Evolutionary conservation across 2,329 filamentous ascomycete genomes (phyloP).

Genomic region (Colletotrichum sp.): DNA sequence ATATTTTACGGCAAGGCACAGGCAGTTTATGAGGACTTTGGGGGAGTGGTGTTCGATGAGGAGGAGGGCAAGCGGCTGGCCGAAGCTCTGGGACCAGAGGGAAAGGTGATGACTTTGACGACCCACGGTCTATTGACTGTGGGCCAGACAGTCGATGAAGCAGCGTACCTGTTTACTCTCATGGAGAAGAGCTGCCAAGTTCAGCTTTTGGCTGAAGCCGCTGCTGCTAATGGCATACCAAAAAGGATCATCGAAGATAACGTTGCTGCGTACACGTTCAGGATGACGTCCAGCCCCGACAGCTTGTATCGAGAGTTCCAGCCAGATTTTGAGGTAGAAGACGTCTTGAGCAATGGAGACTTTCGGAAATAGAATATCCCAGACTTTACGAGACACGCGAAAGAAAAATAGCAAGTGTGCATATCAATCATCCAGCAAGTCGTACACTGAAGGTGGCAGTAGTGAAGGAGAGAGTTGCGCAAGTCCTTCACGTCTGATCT

Average conservation of each 20-base stretch:
- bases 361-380: conserved; percentile 6
- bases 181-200: conserved; percentile 70
- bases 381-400: not conserved
- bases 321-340: conserved; percentile 22
- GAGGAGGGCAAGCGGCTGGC: conserved; percentile 30
- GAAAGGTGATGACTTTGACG: conserved; percentile 43
- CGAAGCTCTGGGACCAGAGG: not conserved
- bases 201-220: conserved; percentile 63
- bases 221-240: conserved; percentile 25
- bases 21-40: conserved; percentile 1
- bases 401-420: accelerated
- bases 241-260: not conserved
- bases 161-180: conserved; percentile 70
- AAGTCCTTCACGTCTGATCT: not conserved
- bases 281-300: conserved; percentile 20
- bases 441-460: accelerated
- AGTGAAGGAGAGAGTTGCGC: no score
- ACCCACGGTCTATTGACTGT: conserved; percentile 77
- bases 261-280: not conserved
- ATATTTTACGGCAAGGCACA: conserved; percentile 58
- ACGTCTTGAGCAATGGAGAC: conserved; percentile 12
- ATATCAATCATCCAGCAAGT: not conserved
- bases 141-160: conserved; percentile 74
- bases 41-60: conserved; percentile 53
- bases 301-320: conserved; percentile 24